These are phyloP conservation scores for Hamigera avellanea DNA, from an alignment of 495 filamentous ascomycete species.

Conservation along the genomic window DNA sequence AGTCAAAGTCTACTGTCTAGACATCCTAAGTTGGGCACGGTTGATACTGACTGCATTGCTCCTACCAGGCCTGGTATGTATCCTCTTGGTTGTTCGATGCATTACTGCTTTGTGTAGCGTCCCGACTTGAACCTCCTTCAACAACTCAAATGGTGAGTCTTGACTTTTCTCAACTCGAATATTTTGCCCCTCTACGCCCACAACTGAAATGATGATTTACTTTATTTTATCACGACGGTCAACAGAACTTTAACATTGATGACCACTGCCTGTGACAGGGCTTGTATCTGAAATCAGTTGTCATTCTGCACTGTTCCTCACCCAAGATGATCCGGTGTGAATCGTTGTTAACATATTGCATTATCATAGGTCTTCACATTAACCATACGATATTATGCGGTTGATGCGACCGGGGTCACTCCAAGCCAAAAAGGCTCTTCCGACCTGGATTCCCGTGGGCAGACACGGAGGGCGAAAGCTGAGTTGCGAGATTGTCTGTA, in stretches of 20 bases:
- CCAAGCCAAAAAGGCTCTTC: too few relatives aligned
- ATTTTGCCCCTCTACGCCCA: constrained; percentile 6
- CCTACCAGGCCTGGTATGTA: neutral
- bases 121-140: too few relatives aligned
- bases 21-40: neutral
- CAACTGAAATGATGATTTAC: constrained; percentile 60
- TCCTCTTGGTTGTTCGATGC: neutral
- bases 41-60: neutral
- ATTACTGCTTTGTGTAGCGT: too few relatives aligned
- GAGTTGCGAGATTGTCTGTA: too few relatives aligned
- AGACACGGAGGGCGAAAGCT: too few relatives aligned
- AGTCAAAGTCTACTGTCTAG: constrained; percentile 8
- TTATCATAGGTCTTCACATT: too few relatives aligned
- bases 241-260: constrained; percentile 85
- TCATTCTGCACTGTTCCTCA: neutral
- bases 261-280: constrained; percentile 86
- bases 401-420: too few relatives aligned
- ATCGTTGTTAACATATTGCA: too few relatives aligned
- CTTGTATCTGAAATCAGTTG: constrained; percentile 45
- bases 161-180: constrained; percentile 1
- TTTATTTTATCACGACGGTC: constrained; percentile 92
- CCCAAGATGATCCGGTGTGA: neutral
- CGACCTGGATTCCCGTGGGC: too few relatives aligned
- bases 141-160: constrained; percentile 1
- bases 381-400: too few relatives aligned